Base-by-base conservation (phyloP, 225 moss, liverwort and hornwort genomes). In the Takakia lepidozioides region DNA sequence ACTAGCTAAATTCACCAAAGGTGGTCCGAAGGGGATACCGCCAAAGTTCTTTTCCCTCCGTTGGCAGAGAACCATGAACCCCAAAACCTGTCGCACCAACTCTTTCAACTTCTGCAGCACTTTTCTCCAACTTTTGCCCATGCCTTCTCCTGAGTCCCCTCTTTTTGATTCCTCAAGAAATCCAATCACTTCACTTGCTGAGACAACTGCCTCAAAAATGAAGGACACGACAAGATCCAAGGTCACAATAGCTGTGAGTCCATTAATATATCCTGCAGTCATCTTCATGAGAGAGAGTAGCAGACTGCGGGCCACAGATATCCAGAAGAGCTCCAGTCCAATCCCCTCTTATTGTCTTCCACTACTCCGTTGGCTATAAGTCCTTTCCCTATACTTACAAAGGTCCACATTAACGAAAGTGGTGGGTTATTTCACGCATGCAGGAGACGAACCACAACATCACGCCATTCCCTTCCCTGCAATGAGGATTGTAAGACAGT, bases 381-480 rank as follows among this genome's bases (percentile, higher is more conserved):
- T n/a, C 1, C 10, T 43, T 53, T 67, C 28, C 67, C 57, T 5
- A 80, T 48, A 19, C 63, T 44, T 26, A 63, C 51, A 35, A 57
- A 80, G 3, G 79, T 51, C 74, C 79, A 74, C 10, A 66, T 43
- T 2, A 80, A 67, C 19, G 74, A 57, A 29, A 74, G 61, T 45
- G 80, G 80, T 46, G 74, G 57, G 46, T 71, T 63, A 18, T 60
- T 71, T 51, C 80, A 65, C 15, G 74, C 74, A 29, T 70, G 80
- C 3, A 71, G 32, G 13, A 74, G 63, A 19, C 74, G 80, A 37
- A 58, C 24, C 11, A 67, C 16, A 42, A 64, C 67, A 29, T 61
- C 67, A 11, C 43, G 63, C 80, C 74, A 74, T 24, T 62, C 60
- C 14, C 14, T 26, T 46, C 9, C 45, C 45, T 46, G 45, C 20